Evolutionary conservation across 1,284 basidiomycete genomes (phyloP), one percentile per base, ranked within the genome.

Genomic region (Pseudozyma sp.): DNA sequence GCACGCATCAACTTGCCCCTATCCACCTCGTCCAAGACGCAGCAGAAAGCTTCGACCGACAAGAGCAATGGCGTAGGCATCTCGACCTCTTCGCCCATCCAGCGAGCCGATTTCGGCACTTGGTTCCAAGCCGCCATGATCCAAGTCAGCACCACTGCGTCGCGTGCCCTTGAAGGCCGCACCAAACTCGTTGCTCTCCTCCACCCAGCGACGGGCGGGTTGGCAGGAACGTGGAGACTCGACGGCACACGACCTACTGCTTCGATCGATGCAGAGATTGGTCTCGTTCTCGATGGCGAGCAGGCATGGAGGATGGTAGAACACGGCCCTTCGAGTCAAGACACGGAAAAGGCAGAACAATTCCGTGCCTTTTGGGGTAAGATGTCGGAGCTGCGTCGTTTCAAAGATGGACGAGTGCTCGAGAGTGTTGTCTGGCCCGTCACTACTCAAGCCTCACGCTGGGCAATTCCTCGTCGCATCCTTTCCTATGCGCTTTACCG

Each of bases 291-390:
- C 18, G 70, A 83, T 44, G 52, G 56, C 38, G 75, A 79, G 35
- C 77, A 83, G 42, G 83, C 83, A 3, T 76, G 69, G 55, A 59
- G 81, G 49, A 73, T 84, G 61, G 83, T 85, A n/a, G 83, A 85
- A 35, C 83, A 85, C 50, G 83, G 83, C 2, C 83, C 97, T 0
- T 85, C 92, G 0, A 82, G 52, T 13, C 87, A 87, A 18, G 87
- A 89, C 0, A 53, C 64, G 11, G 86, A 83, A 18, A 86, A 84
- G 0, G 86, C 85, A 7, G 87, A 89, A 47, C 87, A 86, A 1
- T 99, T 97, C 88, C 90, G 91, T 40, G 88, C 90, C 3, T 88
- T 99, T 70, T 99, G 97, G 97, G 96, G 95, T 1, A 88, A 90
- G 52, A 93, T 93, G 83, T 91, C 95, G 0, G 96, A 99, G 84